Percentiles rank a stretch among this genome's conserved stretches.
Evolutionary conservation across 345 rosid species (phyloP).

Genomic region (Erodium maritimum): DNA sequence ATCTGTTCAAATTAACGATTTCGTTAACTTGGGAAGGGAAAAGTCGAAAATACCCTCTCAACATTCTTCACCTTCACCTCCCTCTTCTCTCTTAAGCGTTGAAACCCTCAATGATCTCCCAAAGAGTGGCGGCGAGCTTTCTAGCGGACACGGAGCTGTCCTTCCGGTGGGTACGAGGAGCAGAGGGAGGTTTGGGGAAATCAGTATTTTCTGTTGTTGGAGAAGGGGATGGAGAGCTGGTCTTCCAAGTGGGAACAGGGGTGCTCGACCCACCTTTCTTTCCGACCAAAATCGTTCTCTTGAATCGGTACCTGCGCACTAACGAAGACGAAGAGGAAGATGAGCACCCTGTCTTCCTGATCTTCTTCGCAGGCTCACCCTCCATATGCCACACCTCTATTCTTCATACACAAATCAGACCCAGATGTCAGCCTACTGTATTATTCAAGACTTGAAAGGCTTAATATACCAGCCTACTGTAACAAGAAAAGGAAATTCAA

Average conservation of each 20-base stretch:
- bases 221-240: constrained; percentile 19
- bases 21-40: too few relatives aligned
- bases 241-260: constrained; percentile 57
- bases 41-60: too few relatives aligned
- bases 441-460: too few relatives aligned
- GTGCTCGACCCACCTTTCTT: constrained; percentile 55
- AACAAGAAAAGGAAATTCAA: too few relatives aligned
- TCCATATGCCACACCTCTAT: not conserved
- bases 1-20: too few relatives aligned
- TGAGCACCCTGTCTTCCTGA: constrained; percentile 80
- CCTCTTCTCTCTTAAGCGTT: too few relatives aligned
- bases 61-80: too few relatives aligned
- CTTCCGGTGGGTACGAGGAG: constrained; percentile 8
- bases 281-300: constrained; percentile 62
- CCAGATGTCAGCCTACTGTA: not conserved
- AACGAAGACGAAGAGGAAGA: constrained; percentile 80
- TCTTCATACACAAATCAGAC: not conserved
- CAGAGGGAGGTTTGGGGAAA: constrained; percentile 12
- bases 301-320: constrained; percentile 54
- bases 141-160: constrained; percentile 54
- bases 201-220: constrained; percentile 11
- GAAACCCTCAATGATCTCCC: constrained; percentile 85
- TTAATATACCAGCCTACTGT: too few relatives aligned
- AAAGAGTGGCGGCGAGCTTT: constrained; percentile 75
- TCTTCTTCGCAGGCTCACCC: constrained; percentile 20